Evolutionary conservation across 2,329 filamentous ascomycete species (phyloP), one percentile per base, ranked within the genome.

Genomic region (Parastagonospora nodorum): DNA sequence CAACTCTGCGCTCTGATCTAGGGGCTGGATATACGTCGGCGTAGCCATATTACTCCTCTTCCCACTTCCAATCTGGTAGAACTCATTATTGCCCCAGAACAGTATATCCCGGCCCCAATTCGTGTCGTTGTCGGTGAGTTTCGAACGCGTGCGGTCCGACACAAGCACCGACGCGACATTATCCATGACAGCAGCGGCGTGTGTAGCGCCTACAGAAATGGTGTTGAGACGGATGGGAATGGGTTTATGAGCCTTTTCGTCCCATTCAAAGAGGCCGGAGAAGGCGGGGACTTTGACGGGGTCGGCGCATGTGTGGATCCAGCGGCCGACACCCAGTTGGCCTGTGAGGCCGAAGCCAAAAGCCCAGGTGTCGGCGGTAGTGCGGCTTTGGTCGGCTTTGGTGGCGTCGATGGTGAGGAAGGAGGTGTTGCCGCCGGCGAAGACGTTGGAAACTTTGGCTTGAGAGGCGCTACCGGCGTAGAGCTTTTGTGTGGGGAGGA

Each of bases 21-120:
- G 74, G 11, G 90, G 88, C 29, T 85, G 84, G 45, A 97, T 91
- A 68, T 96, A 93, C 1, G 82, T 80, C 1, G 94, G 94, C 10
- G 82, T 80, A 45, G 84, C 84, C 8, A 89, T 69, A 67, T 97
- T 97, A 66, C 85, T 94, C 55, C 93, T 80, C 78, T 89, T 95
- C 27, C 94, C 92, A 0, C 89, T 97, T 10, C 94, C 94, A 24
- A 99, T 83, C 75, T 99, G 94, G 73, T 89, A 97, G 70, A 88
- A 84, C 76, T 97, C 92, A 66, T 97, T 99, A 45, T 91, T 91
- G 55, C 94, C 94, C 90, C 92, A 99, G 80, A 90, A 95, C 1
- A 97, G 73, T 28, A 92, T 87, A 70, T 97, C 94, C 4, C 88
- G 86, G 42, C 94, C 94, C 84, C 87, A 96, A 69, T 94, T 92